Evolutionary conservation across 2,329 filamentous ascomycete species (phyloP), one percentile per base, ranked within the genome.

Genomic region (Exophiala lecanii-corni): DNA sequence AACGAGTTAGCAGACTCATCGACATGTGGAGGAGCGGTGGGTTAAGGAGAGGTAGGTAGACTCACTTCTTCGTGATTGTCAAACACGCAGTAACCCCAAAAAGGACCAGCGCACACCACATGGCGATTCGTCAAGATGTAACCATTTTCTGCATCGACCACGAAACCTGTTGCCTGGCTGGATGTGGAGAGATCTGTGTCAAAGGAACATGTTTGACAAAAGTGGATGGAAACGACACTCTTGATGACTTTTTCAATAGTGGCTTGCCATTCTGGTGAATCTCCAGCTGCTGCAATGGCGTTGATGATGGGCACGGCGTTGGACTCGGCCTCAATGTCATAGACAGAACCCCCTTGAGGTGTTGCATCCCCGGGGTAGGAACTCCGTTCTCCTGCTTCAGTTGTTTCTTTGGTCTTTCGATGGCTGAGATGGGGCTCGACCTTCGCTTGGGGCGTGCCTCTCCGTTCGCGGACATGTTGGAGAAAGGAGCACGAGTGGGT

Each of bases 41-140:
- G n/a, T 28, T 15, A 5, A 10, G 4, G 20, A 18, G 20, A 5
- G 9, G 5, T 36, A 13, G 15, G 21, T 5, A 9, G 7, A 55
- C 67, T 47, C 61, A 76, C 75, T 65, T 84, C 81, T 63, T 98
- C 92, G 66, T 98, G 92, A 62, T 98, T 98, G 65, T 98, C 94
- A 64, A 98, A 98, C 55, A 98, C 89, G 62, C 86, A 89, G 69
- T 94, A 96, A 36, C 92, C 92, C 84, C 91, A 97, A 67, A 98
- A 98, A 1, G 92, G 92, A 1, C 92, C 92, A 1, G 92, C 78
- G 53, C 92, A 89, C 31, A 97, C 92, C 21, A 98, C 92, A 69
- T 98, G 92, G 46, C 86, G 79, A 63, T 92, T 92, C 9, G 86
- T 92, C 63, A 92, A 67, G 57, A 92, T 91, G 62, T 89, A 89